Base-by-base conservation (phyloP, 164 flowering plant species). In the Berberis vulgaris region DNA sequence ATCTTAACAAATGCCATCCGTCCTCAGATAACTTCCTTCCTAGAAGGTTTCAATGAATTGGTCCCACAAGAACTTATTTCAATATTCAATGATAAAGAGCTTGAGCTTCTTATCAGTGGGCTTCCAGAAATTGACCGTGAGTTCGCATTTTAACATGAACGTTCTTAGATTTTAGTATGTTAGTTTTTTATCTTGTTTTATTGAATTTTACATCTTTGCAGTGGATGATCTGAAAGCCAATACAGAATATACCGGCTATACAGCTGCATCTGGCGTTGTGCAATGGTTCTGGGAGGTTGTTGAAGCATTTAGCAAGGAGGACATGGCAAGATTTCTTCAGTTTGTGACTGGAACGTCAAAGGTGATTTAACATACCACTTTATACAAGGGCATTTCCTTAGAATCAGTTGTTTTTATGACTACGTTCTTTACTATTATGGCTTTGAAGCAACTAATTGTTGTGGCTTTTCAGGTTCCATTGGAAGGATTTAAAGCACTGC, bases 261-360 rank as follows among this genome's bases (percentile, higher is more conserved):
- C 88, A 1, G 79, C 82, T 39, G 96, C 84, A 57, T 92, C 98
- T 56, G 67, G 67, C 73, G 84, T 84, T 66, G 77, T 88, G 63
- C 91, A 85, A 45, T 89, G 98, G 96, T 92, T 92, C 74, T 92
- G 96, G 96, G 98, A 92, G 71, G 90, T 86, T 49, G 94, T 84
- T 38, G 79, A 79, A 72, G 75, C 80, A 53, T 89, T 93, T 62
- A 88, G 67, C 78, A 93, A 93, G 76, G 98, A 93, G 80, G 98
- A 93, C 72, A 86, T 73, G 86, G 98, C 97, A 26, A 81, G 97
- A 72, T 76, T 93, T 52, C 81, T 93, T 53, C 98, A 93, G 72
- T 93, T 93, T 77, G 96, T 93, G 8, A 93, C 98, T 40, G 98
- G 98, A 73, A 93, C 98, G 41, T 93, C 98, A 41, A 93, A 93